Evolutionary conservation across 257 asterid species (phyloP), one percentile per base, ranked within the genome.

Genomic region (Solanum piurae): DNA sequence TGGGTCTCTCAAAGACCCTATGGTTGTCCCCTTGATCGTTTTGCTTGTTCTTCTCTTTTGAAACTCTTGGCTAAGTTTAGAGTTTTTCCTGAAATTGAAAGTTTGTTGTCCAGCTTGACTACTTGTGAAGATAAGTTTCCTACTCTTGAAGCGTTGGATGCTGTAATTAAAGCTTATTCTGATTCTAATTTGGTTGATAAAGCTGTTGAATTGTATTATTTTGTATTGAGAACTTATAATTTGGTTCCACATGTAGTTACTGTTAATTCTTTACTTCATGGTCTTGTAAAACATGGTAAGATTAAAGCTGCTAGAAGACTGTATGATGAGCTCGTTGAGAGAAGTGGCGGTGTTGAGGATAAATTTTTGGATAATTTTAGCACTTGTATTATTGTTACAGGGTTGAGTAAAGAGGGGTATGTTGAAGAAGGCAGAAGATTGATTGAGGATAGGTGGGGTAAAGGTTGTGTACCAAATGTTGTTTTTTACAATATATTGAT

Each of bases 391-490:
- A 91, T 97, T 95, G 96, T 95, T 18, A 94, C 87, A 85, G 99
- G 95, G 89, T 91, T 93, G 91, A 95, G 99, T 89, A 92, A 90
- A 89, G 94, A 93, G 66, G 98, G 98, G 46, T 92, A 93, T 89
- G 95, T 97, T 37, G 94, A 93, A 85, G 92, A 94, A 89, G 99
- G 95, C 87, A 71, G 86, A 90, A 92, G 90, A 85, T 89, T 97
- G 90, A 94, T 97, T 76, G 97, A 93, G 93, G 93, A 91, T 83
- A 93, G 92, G 85, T 95, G 99, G 98, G 99, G 99, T 80, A 92
- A 87, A 90, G 91, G 91, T 34, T 96, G 98, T 89, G 92, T 97
- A 58, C 99, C 99, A 0, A 93, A 95, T 89, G 80, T 94, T 58
- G 95, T 97, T 89, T 95, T 97, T 85, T 95, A 95, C 68, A 95